Base-by-base conservation (phyloP, 495 filamentous ascomycete genomes). In the Aspergillus asperescens region DNA sequence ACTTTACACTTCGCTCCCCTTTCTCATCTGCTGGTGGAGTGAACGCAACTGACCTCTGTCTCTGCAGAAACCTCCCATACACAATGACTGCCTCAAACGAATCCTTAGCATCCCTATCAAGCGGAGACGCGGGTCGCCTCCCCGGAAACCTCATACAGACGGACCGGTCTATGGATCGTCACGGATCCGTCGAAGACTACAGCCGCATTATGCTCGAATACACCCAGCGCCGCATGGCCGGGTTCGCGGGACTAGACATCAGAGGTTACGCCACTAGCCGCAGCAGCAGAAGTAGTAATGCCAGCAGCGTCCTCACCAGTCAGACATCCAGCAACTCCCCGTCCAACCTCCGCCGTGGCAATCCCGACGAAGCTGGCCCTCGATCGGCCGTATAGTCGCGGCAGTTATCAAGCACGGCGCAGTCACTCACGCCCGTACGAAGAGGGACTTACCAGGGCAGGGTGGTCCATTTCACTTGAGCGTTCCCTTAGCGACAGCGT, bases 181-280 rank as follows among this genome's bases (percentile, higher is more conserved):
- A 50, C 13, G 60, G 49, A 1, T 70, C 70, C 3, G 50, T 76
- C 6, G 73, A 73, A 50, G 73, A 74, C 54, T 76, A 76, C 48
- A 72, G 70, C 58, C 69, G 70, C 4, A 64, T 68, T 37, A 75
- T 76, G 73, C 61, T 76, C 44, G 57, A 72, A 29, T 71, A 76
- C 40, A 76, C 73, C 7, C 71, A 75, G 32, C 68, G 63, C 19
- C 73, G 74, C 40, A 75, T 76, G 63, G 64, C 64, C 0, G 48
- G 62, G 2, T 76, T 75, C 42, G 62, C 68, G 35, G 66, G 71
- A 37, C 25, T 49, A 4, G 58, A 61, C 20, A 56, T 52, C 40
- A 58, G 55, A 19, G 46, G 51, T 5, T 43, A 47, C 32, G 25
- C 43, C 9, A 58, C 57, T 46, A 69, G 63, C 34, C 62, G 63